Evolutionary conservation across 2,329 filamentous ascomycete species (phyloP), one percentile per base, ranked within the genome.

Genomic region (Trichoderma atroviride): DNA sequence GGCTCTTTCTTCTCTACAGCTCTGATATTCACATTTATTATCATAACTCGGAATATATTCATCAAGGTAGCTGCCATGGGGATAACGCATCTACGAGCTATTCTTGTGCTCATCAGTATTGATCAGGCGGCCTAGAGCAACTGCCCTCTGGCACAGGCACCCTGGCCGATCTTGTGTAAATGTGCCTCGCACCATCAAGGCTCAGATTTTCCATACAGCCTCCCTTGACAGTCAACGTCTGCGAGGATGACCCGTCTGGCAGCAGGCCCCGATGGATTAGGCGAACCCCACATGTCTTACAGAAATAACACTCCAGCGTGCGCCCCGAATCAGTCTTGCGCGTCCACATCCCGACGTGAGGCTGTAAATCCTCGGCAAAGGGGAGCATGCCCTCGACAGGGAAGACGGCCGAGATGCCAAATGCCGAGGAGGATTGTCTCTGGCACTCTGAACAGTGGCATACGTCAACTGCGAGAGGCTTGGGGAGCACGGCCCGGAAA

Each of bases 401-500:
- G 72, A 81, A 84, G 69, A 83, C 78, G 69, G 82, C 81, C 0
- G 82, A 83, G 1, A 80, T 82, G 29, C 83, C 83, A 71, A 83
- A 85, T 2, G 83, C 82, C 0, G 83, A 84, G 4, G 77, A 76
- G 0, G 82, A 81, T 70, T 84, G 82, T 64, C 77, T 82, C 55
- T 79, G 82, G 71, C 83, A 85, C 65, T 84, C 79, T 60, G 78
- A 76, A 73, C 83, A 85, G 75, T 85, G 83, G 73, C 83, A 85
- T 75, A 81, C 78, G 73, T 79, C 83, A 24, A 83, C 73, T 7
- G 75, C 76, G 29, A 79, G 67, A 5, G 81, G 81, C 24, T 78
- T 63, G 0, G 78, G 74, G 7, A 73, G 74, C 1, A 80, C 78
- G 5, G 80, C 78, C 37, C 73, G 75, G 71, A 83, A 79, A 19